phyloP scores from a whole-genome alignment of 345 rosid genomes.

The Luvunga scandens region DNA sequence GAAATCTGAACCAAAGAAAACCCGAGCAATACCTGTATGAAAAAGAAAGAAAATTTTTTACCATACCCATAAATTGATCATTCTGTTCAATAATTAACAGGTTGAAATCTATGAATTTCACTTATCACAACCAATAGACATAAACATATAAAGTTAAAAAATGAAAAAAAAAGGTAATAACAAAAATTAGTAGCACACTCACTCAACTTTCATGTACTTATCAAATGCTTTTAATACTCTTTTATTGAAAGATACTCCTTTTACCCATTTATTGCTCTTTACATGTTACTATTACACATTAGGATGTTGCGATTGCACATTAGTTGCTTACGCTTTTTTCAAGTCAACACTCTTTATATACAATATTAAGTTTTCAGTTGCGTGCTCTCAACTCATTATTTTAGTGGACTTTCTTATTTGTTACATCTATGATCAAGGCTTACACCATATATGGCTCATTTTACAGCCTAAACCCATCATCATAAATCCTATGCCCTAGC shows the following conservation, averaged over 20 bases:
- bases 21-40: slow-evolving; percentile 64
- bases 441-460: neutral
- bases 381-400: neutral
- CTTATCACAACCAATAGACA: neutral
- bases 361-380: neutral
- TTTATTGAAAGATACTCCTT: neutral
- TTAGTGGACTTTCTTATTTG: neutral
- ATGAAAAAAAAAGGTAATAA: neutral
- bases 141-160: neutral
- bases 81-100: neutral
- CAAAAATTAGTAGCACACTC: neutral
- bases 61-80: neutral
- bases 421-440: neutral
- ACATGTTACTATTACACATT: neutral
- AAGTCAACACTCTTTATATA: neutral
- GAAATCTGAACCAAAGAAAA: slow-evolving; percentile 91
- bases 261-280: neutral
- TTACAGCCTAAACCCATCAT: neutral
- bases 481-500: neutral
- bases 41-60: slow-evolving; percentile 12
- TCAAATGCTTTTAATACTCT: neutral
- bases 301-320: neutral
- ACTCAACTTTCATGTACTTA: neutral
- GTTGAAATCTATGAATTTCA: neutral
- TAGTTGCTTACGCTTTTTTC: neutral